Base-by-base conservation (phyloP, 176 grass and related monocot genomes). In the Secale cereale region DNA sequence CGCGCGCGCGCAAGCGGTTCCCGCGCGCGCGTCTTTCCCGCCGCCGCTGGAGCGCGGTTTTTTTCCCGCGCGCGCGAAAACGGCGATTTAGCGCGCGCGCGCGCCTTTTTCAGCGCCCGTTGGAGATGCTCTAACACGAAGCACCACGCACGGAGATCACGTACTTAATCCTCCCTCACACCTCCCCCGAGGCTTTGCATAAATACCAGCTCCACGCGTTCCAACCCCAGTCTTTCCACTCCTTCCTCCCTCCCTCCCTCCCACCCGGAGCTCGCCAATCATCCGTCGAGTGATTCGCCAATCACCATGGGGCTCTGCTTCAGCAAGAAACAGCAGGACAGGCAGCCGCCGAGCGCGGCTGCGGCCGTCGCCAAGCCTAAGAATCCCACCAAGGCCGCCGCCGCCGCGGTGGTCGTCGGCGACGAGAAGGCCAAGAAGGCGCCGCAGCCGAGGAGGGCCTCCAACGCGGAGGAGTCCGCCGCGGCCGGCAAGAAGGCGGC, bases 241-340 rank as follows among this genome's bases (percentile, higher is more conserved):
- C 10, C 65, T 40, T 65, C 5, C 16, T 3, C 41, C n/a, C 11
- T 65, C 5, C 16, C 2, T 63, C n/a, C 11, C 6, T 35, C 4
- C 3, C 33, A 6, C 19, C 20, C 15, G 9, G 69, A 45, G 31
- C 33, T 45, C 41, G 10, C 19, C 1, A 31, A 37, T 61, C 37
- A 0, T 20, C 11, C 9, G 15, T 76, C 6, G 50, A 52, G 45
- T n/a, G n/a, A n/a, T n/a, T n/a, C n/a, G n/a, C n/a, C n/a, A n/a
- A n/a, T 17, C 48, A 8, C 78, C 89, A 98, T 98, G 96, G 96
- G 96, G 5, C 87, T 95, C 80, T 98, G 96, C 81, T 94, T 87
- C 73, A 98, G 96, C 89, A 98, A 92, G 93, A 93, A 94, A 82
- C 65, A 80, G 60, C 77, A 28, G 10, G 35, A 60, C 52, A 84